Evolutionary conservation across 768 basidiomycete species (phyloP), one percentile per base, ranked within the genome.

Genomic region (Xanthoconium stramineum): DNA sequence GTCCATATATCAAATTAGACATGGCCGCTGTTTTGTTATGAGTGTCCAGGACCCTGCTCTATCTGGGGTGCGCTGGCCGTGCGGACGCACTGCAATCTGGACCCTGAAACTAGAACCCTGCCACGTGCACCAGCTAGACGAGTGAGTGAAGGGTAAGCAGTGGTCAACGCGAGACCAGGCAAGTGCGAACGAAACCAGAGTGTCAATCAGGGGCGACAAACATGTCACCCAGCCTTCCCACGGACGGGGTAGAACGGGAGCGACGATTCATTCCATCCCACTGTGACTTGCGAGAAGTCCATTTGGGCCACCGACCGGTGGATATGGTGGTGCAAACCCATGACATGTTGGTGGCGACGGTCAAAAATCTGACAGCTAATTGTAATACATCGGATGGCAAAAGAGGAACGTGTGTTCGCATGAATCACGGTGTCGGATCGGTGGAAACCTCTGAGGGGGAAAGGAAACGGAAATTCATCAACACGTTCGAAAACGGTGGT

Each of bases 1-100:
- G 33, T 47, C 47, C 49, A 56, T 69, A 67, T 65, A 68, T 68
- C 68, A 69, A 69, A 68, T 67, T 62, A 29, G 50, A 63, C 58
- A 50, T 56, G 59, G 58, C n/a, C 57, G 56, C 44, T 50, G 57
- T 53, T 59, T 44, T 55, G 54, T 59, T 57, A 50, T 61, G 53
- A 47, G 56, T 47, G 45, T 44, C 20, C 48, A 57, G 49, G 59
- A 60, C 61, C 63, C 65, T 68, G 61, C 58, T 58, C 50, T 44
- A 44, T 53, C 55, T 61, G 51, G 50, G 52, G 67, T 63, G 63
- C 44, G 53, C 56, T 61, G 45, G 57, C 67, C 65, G 61, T 58
- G 65, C 46, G 68, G 66, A 59, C 40, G 55, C 57, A 68, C 58
- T 46, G 58, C 68, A 54, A 61, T 24, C 17, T 50, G 29, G 32